These are phyloP conservation scores for Lipomyces yamadae DNA, from an alignment of 805 yeast genomes.

Conservation along the genomic window DNA sequence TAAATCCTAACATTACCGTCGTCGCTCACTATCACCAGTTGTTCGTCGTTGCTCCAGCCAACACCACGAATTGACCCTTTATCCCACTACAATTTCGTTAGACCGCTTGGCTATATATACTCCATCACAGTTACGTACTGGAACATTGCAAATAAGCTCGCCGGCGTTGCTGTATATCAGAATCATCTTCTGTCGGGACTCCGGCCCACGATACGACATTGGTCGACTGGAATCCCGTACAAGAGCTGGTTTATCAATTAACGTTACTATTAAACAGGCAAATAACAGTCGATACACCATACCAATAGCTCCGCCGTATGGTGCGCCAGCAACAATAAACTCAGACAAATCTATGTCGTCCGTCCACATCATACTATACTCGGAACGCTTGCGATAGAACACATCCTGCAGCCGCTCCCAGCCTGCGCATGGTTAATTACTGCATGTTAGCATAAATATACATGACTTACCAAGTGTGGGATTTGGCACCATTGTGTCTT, in stretches of 20 bases:
- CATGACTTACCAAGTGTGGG: slow-evolving; percentile 54
- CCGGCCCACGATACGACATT: slow-evolving; percentile 36
- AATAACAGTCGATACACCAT: slow-evolving; percentile 34
- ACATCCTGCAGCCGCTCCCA: slow-evolving; percentile 83
- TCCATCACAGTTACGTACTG: slow-evolving; percentile 25
- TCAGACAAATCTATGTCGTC: slow-evolving; percentile 49
- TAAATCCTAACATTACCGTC: slow-evolving; percentile 62
- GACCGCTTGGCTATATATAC: slow-evolving; percentile 11
- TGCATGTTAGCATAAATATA: slow-evolving; percentile 38
- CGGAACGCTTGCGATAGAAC: slow-evolving; percentile 57
- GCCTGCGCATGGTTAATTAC: slow-evolving; percentile 44
- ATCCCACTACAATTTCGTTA: slow-evolving; percentile 44
- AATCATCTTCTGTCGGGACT: slow-evolving; percentile 38
- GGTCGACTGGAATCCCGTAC: slow-evolving; percentile 34
- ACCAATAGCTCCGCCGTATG: slow-evolving; percentile 59
- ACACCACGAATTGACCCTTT: slow-evolving; percentile 59
- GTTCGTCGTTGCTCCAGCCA: slow-evolving; percentile 59
- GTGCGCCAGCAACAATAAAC: slow-evolving; percentile 56
- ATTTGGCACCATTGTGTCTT: slow-evolving; percentile 53
- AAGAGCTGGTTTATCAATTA: slow-evolving; percentile 33
- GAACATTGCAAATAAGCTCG: slow-evolving; percentile 35
- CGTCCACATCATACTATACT: slow-evolving; percentile 39
- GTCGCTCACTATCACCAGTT: slow-evolving; percentile 59
- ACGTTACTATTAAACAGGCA: neutral
- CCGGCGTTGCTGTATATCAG: slow-evolving; percentile 46